phyloP scores from a whole-genome alignment of 2,329 filamentous ascomycete species.

The Fusarium sacchari region DNA sequence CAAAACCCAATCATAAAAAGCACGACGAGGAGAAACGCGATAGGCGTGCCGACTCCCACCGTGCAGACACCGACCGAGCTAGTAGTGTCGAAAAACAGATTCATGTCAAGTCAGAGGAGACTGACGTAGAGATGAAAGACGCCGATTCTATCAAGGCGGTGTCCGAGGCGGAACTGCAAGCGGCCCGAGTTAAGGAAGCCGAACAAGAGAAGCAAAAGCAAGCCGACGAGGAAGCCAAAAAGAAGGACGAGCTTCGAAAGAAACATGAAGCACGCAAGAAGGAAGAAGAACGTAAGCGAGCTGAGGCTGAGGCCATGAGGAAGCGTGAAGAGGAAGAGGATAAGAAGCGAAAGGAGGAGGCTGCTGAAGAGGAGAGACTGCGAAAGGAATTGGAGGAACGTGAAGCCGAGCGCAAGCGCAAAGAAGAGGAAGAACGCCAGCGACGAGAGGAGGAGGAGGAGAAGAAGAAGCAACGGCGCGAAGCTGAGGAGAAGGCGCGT shows the following conservation, averaged over 20 bases:
- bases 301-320: slow-evolving; percentile 44
- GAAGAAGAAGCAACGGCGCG: slow-evolving; percentile 49
- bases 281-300: slow-evolving; percentile 47
- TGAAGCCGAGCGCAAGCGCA: slow-evolving; percentile 50
- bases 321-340: slow-evolving; percentile 46
- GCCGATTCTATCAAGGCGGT: slow-evolving; percentile 47
- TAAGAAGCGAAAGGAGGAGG: slow-evolving; percentile 49
- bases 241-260: slow-evolving; percentile 50
- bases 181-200: slow-evolving; percentile 49
- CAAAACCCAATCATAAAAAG: slow-evolving; percentile 50
- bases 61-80: slow-evolving; percentile 55
- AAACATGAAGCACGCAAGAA: slow-evolving; percentile 50
- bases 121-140: slow-evolving; percentile 67
- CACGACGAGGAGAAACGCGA: slow-evolving; percentile 55
- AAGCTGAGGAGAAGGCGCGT: slow-evolving; percentile 50
- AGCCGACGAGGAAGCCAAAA: slow-evolving; percentile 48
- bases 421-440: slow-evolving; percentile 51
- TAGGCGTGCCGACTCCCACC: slow-evolving; percentile 53
- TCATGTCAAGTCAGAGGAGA: slow-evolving; percentile 67
- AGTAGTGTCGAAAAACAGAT: slow-evolving; percentile 59
- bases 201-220: slow-evolving; percentile 41
- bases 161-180: slow-evolving; percentile 46
- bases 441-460: slow-evolving; percentile 51
- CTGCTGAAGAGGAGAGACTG: slow-evolving; percentile 46
- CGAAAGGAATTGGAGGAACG: slow-evolving; percentile 46